Conservation (phyloP, 1,284 basidiomycete species). For the Erythrobasidium hasegawianum region DNA sequence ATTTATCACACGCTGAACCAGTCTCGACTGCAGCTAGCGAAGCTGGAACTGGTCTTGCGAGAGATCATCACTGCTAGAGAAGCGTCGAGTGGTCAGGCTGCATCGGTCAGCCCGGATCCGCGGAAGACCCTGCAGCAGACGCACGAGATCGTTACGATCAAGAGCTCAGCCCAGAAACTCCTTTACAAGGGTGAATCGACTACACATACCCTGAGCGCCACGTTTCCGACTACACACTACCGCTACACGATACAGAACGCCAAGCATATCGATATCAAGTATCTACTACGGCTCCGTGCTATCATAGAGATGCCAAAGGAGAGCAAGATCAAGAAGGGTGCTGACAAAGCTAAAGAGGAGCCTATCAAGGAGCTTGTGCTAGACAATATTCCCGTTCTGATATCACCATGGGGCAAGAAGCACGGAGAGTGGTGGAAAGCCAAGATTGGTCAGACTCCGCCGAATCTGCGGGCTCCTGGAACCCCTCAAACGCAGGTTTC, state of each 20-base stretch:
- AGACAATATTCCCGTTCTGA: constrained; percentile 26
- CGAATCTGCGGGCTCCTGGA: constrained; percentile 17
- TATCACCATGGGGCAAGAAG: constrained; percentile 32
- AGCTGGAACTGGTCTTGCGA: constrained; percentile 15
- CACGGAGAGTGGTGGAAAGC: constrained; percentile 19
- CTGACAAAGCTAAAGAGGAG: constrained; percentile 8
- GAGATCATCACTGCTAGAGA: constrained; percentile 9
- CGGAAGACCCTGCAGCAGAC: constrained; percentile 15
- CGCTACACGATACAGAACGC: constrained; percentile 30
- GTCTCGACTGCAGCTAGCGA: not conserved
- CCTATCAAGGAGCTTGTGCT: constrained; percentile 32
- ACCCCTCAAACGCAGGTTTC: too few relatives aligned
- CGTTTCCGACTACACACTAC: constrained; percentile 9
- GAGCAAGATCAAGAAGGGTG: constrained; percentile 26
- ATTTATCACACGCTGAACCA: too few relatives aligned
- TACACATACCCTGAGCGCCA: constrained; percentile 6
- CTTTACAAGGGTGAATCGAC: constrained; percentile 26
- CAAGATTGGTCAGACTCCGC: constrained; percentile 24
- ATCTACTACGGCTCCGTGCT: constrained; percentile 17
- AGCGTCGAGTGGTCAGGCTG: not conserved
- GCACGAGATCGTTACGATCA: constrained; percentile 16
- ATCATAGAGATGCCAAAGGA: constrained; percentile 28
- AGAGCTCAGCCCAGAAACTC: constrained; percentile 10
- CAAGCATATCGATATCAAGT: constrained; percentile 32
- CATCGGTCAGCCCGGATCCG: not conserved